phyloP scores from a whole-genome alignment of 1,139 yeast genomes.

The Blastobotrys apis region DNA sequence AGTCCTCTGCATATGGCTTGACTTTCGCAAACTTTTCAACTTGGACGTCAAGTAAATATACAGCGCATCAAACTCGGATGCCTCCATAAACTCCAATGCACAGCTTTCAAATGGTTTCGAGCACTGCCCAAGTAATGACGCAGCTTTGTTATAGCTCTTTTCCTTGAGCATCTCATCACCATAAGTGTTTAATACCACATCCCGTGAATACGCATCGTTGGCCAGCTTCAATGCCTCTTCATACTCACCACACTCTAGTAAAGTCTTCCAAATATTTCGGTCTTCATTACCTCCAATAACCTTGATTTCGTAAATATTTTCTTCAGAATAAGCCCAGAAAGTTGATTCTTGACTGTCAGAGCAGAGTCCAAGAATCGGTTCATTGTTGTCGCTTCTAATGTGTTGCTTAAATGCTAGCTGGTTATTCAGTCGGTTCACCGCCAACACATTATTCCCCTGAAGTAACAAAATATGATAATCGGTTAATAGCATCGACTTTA shows the following conservation, averaged over 20 bases:
- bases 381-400: constrained; percentile 40
- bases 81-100: constrained; percentile 57
- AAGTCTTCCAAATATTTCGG: constrained; percentile 69
- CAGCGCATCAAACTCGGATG: constrained; percentile 43
- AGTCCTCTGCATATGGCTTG: constrained; percentile 49
- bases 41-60: constrained; percentile 56
- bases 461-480: constrained; percentile 51
- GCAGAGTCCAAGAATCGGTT: constrained; percentile 50
- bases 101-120: constrained; percentile 68
- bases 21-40: constrained; percentile 40
- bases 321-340: constrained; percentile 55
- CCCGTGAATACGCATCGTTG: constrained; percentile 44
- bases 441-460: constrained; percentile 38
- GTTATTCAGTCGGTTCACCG: constrained; percentile 50
- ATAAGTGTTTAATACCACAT: constrained; percentile 56
- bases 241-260: constrained; percentile 57
- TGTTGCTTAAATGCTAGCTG: constrained; percentile 42
- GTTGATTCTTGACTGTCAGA: constrained; percentile 55
- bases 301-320: constrained; percentile 55
- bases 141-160: constrained; percentile 47
- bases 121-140: constrained; percentile 57
- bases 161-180: constrained; percentile 52
- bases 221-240: constrained; percentile 61
- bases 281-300: constrained; percentile 66
- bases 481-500: constrained; percentile 37